Conservation (phyloP, 163 green algal species). For the Coccomyxa subellipsoidea region DNA sequence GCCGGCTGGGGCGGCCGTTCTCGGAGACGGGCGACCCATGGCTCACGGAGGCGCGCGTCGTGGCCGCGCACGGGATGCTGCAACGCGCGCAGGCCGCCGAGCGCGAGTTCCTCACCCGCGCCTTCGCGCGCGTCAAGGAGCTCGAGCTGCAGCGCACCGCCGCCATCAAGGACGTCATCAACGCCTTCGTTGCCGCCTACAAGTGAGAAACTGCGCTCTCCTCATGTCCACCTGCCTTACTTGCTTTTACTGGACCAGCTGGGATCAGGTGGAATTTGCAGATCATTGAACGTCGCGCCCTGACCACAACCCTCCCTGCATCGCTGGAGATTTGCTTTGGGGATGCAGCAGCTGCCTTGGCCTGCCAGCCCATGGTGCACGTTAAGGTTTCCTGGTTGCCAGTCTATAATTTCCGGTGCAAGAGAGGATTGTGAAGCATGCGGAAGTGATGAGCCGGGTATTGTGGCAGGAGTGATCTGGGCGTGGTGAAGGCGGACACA, state of each 20-base stretch:
- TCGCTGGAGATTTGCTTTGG: too few species aligned
- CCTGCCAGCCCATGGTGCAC: too few species aligned
- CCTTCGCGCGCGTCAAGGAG: conserved; percentile 42
- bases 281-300: too few species aligned
- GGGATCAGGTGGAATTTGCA: too few species aligned
- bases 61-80: conserved; percentile 52
- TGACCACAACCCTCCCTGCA: too few species aligned
- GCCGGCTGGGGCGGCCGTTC: conserved; percentile 14
- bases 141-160: conserved; percentile 52
- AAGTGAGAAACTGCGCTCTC: not conserved
- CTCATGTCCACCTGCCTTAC: not conserved
- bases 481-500: not conserved
- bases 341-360: too few species aligned
- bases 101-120: conserved; percentile 40
- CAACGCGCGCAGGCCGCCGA: conserved; percentile 43
- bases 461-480: not conserved
- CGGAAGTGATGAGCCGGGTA: too few species aligned
- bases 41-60: conserved; percentile 57
- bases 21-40: conserved; percentile 50
- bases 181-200: conserved; percentile 32
- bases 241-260: too few species aligned
- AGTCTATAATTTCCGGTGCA: too few species aligned
- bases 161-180: conserved; percentile 27
- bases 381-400: too few species aligned
- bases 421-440: too few species aligned